Percentiles rank a stretch among this genome's conserved stretches.
Conservation (phyloP, 2,329 filamentous ascomycete genomes). For the Colletotrichum melonis region DNA sequence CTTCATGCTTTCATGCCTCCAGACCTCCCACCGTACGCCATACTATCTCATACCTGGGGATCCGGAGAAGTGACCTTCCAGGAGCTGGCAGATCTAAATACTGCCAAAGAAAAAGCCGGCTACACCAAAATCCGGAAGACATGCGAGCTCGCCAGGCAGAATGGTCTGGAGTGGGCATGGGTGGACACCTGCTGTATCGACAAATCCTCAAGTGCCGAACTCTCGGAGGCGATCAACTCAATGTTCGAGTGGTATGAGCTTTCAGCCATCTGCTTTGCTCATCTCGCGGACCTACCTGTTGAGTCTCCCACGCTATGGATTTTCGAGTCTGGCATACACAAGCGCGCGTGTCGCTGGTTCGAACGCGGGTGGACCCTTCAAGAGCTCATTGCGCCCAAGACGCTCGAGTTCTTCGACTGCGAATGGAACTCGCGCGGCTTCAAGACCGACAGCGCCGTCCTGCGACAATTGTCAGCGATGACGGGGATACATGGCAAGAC, state of each 20-base stretch:
- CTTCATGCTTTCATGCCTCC: constrained; percentile 39
- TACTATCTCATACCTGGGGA: constrained; percentile 50
- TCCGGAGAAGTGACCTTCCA: constrained; percentile 43
- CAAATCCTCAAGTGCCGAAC: constrained; percentile 22
- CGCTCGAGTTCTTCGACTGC: constrained; percentile 39
- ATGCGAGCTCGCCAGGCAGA: constrained; percentile 25
- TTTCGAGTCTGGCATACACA: neutral
- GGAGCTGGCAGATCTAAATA: constrained; percentile 30
- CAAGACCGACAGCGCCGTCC: neutral
- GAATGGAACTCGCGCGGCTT: constrained; percentile 32
- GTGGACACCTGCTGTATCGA: constrained; percentile 28
- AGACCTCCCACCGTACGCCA: constrained; percentile 42
- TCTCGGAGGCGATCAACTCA: constrained; percentile 25
- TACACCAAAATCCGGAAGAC: constrained; percentile 29
- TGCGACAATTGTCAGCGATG: neutral
- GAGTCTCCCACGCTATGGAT: neutral
- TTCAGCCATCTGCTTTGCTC: constrained; percentile 27
- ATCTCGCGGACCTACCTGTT: constrained; percentile 15
- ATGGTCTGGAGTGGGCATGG: constrained; percentile 22
- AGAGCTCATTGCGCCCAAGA: constrained; percentile 38
- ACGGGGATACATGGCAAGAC: neutral
- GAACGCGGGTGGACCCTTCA: constrained; percentile 27
- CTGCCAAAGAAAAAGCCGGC: neutral
- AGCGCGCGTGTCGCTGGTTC: constrained; percentile 12
- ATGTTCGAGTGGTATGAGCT: constrained; percentile 30